These are phyloP conservation scores for Fusarium nanum DNA, from an alignment of 2,329 filamentous ascomycete species.

Conservation along the genomic window DNA sequence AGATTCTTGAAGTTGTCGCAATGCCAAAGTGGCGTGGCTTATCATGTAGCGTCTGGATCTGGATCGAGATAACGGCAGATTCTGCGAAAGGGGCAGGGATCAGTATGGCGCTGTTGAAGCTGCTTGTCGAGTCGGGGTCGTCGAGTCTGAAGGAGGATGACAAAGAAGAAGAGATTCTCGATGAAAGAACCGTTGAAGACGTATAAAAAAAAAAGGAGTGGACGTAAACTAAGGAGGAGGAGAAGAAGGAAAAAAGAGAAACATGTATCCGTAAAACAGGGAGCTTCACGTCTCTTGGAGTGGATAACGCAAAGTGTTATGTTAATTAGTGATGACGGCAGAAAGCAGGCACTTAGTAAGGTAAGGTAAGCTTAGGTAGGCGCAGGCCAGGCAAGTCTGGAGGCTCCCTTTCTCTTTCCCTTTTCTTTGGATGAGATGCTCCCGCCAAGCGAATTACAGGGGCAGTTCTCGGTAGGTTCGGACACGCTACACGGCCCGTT, in stretches of 20 bases:
- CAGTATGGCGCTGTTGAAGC: slow-evolving; percentile 36
- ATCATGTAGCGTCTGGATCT: slow-evolving; percentile 32
- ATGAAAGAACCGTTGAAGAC: slow-evolving; percentile 1
- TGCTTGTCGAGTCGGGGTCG: slow-evolving; percentile 11
- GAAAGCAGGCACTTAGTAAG: slow-evolving; percentile 16
- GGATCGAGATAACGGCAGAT: slow-evolving; percentile 41
- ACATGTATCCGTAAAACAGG: slow-evolving; percentile 10
- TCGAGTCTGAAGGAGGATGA: background rate
- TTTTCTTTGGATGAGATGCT: slow-evolving; percentile 31
- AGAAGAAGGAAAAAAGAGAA: slow-evolving; percentile 28
- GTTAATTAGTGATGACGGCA: slow-evolving; percentile 34
- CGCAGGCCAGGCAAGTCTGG: background rate
- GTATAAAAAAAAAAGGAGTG: slow-evolving; percentile 41
- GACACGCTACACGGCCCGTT: slow-evolving; percentile 39
- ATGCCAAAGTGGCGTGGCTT: slow-evolving; percentile 39
- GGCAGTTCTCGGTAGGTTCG: slow-evolving; percentile 43
- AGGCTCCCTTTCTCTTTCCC: slow-evolving; percentile 36
- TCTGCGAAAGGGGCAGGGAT: slow-evolving; percentile 44
- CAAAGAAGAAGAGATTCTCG: slow-evolving; percentile 3
- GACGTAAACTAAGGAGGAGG: slow-evolving; percentile 40
- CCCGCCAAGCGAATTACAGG: slow-evolving; percentile 42
- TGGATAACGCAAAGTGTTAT: slow-evolving; percentile 20
- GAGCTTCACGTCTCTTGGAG: slow-evolving; percentile 12
- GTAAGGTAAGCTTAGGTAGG: slow-evolving; percentile 16
- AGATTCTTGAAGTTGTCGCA: slow-evolving; percentile 23